phyloP scores from a whole-genome alignment of 768 basidiomycete genomes.

The Boletus rubroflammeus region DNA sequence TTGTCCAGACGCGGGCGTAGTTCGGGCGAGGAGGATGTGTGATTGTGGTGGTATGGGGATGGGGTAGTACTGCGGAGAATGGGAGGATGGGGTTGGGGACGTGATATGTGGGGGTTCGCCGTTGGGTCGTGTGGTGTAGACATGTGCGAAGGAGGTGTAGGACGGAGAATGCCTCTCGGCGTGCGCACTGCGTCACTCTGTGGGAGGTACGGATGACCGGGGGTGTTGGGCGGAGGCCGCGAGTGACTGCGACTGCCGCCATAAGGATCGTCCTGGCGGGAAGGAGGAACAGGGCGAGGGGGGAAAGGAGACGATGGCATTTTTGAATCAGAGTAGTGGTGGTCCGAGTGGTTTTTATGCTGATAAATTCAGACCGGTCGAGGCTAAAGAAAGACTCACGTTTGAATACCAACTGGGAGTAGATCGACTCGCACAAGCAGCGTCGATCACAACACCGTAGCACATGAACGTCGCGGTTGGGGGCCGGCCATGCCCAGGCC shows the following conservation, averaged over 20 bases:
- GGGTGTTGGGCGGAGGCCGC: neutral
- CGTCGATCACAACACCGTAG: no score
- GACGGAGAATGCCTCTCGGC: slow-evolving; percentile 21
- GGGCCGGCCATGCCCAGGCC: no score
- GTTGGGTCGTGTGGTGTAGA: slow-evolving; percentile 5
- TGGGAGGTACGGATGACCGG: neutral
- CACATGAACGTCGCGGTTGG: no score
- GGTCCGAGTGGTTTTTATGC: no score
- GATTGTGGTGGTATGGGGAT: slow-evolving; percentile 14
- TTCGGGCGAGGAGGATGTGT: slow-evolving; percentile 26
- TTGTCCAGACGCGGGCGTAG: slow-evolving; percentile 19
- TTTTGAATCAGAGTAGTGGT: neutral
- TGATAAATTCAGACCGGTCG: slow-evolving; percentile 22
- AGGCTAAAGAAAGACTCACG: slow-evolving; percentile 13
- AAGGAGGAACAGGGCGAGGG: slow-evolving; percentile 11
- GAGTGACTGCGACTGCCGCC: neutral
- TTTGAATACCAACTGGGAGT: slow-evolving; percentile 21
- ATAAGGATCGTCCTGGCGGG: slow-evolving; percentile 7
- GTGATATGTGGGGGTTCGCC: neutral
- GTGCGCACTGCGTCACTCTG: slow-evolving; percentile 7
- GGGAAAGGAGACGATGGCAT: slow-evolving; percentile 23
- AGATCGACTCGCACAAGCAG: no score
- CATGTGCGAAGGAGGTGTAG: neutral
- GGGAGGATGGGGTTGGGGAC: slow-evolving; percentile 5
- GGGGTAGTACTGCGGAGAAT: slow-evolving; percentile 9